A percentile compares a stretch with the other conserved stretches of the same genome.
Conservation (phyloP, 2,329 filamentous ascomycete species). For the Aspergillus floridensis region DNA sequence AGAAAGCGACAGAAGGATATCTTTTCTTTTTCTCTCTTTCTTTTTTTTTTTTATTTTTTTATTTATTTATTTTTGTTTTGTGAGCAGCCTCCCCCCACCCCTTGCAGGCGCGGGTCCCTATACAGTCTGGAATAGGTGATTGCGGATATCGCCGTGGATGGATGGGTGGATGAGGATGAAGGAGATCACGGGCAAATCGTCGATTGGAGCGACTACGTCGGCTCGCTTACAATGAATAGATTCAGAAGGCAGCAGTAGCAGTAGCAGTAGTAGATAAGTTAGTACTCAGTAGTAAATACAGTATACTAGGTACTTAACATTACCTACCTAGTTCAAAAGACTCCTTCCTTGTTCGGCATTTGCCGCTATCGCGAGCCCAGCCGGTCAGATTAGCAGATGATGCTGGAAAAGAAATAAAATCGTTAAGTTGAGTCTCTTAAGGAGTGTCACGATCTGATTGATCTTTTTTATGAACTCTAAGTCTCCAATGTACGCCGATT, state of each 20-base stretch:
- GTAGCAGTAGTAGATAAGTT: background rate
- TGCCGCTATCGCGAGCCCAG: background rate
- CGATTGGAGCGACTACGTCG: background rate
- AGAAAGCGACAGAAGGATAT: too few relatives aligned
- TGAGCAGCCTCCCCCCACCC: background rate
- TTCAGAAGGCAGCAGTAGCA: background rate
- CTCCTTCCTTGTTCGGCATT: background rate
- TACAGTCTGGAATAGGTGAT: conserved; percentile 5
- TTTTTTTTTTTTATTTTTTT: background rate
- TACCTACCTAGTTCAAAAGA: background rate
- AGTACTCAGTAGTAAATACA: background rate
- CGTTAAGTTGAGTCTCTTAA: background rate
- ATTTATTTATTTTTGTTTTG: too few relatives aligned
- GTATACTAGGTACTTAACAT: background rate
- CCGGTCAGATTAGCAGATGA: background rate
- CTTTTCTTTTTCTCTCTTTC: too few relatives aligned
- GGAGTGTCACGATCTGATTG: conserved; percentile 1
- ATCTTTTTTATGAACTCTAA: background rate
- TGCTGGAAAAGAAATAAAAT: background rate
- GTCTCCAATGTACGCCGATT: background rate
- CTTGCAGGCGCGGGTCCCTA: conserved; percentile 2
- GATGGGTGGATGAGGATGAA: background rate
- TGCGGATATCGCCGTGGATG: background rate
- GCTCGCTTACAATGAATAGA: conserved; percentile 1
- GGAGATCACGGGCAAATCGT: background rate